Evolutionary conservation across 768 basidiomycete species (phyloP).

Genomic region (Collybia sordida): DNA sequence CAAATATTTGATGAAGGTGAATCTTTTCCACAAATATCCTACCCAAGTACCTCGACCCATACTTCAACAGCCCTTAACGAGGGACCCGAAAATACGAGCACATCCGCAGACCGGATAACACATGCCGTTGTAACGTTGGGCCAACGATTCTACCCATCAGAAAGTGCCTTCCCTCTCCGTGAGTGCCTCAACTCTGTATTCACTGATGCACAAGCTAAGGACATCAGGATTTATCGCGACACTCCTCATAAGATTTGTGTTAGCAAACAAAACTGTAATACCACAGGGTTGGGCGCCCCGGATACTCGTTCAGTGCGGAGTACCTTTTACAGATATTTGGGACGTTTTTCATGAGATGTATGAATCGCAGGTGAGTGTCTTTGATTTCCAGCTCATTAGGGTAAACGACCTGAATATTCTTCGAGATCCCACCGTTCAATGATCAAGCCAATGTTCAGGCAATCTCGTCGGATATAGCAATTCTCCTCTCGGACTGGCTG

Average conservation of each 20-base stretch:
- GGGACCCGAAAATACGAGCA: slow-evolving; percentile 39
- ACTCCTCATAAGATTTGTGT: slow-evolving; percentile 72
- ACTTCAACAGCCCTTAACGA: slow-evolving; percentile 47
- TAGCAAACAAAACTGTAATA: slow-evolving; percentile 56
- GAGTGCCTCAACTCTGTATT: slow-evolving; percentile 23
- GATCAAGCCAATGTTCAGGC: slow-evolving; percentile 76
- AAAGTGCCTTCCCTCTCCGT: slow-evolving; percentile 88
- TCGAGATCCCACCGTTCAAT: slow-evolving; percentile 80
- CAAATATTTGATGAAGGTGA: slow-evolving; percentile 80
- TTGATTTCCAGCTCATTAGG: not conserved
- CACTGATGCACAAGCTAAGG: not conserved
- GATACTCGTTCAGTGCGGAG: slow-evolving; percentile 76
- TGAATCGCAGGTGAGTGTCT: slow-evolving; percentile 74
- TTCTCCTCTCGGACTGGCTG: slow-evolving; percentile 80
- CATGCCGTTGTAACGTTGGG: slow-evolving; percentile 70
- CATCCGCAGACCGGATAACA: slow-evolving; percentile 59
- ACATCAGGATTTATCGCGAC: slow-evolving; percentile 74
- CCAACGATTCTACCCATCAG: slow-evolving; percentile 87
- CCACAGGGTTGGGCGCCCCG: slow-evolving; percentile 82
- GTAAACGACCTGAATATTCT: slow-evolving; percentile 1
- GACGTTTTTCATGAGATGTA: slow-evolving; percentile 85
- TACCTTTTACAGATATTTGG: slow-evolving; percentile 82
- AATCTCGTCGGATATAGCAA: slow-evolving; percentile 78
- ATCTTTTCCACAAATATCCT: slow-evolving; percentile 12
- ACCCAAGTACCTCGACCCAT: not conserved